Base-by-base conservation (phyloP, 805 yeast species). In the Citeromyces matritensis region DNA sequence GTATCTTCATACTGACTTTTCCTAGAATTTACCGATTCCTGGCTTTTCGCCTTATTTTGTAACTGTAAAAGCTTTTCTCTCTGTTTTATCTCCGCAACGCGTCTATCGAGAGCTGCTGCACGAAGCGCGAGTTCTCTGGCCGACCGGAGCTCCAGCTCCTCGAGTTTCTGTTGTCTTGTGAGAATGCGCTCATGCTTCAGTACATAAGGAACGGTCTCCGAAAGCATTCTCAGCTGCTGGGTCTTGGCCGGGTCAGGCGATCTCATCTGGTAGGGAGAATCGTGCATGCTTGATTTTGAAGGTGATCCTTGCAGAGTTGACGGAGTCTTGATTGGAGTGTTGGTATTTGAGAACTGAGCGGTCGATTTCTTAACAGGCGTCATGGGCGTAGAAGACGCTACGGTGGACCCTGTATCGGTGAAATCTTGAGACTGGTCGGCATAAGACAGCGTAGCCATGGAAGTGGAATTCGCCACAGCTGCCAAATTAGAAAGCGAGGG, bases 171-270 rank as follows among this genome's bases (percentile, higher is more conserved):
- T 45, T 81, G 86, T 50, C 81, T 74, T 32, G 78, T 76, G 40
- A 73, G 54, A 35, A 80, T 66, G 35, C 78, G 66, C 51, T 81
- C 88, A 49, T 80, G 88, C 47, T 82, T 68, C 38, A 81, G 57
- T 23, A 79, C 77, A 42, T 81, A 81, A n/a, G 93, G 93, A 15
- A 81, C 82, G 2, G 91, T 81, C 46, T 79, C 88, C 27, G 85
- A 75, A 34, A 81, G 73, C 45, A 75, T 80, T 47, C 93, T 63
- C 40, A 81, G 57, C 51, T 78, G 81, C 32, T 66, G 66, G 27
- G 48, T 44, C 15, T 42, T 38, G 23, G 33, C 32, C 9, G 40
- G 34, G 15, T 24, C 34, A 9, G 54, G 53, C 15, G 49, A 42
- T 9, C 40, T 37, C 27, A 33, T 26, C 11, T 12, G n/a, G 8